A percentile compares a stretch with the other conserved stretches of the same genome.
Evolutionary conservation across 495 filamentous ascomycete genomes (phyloP).

Genomic region (Neurospora sp.): DNA sequence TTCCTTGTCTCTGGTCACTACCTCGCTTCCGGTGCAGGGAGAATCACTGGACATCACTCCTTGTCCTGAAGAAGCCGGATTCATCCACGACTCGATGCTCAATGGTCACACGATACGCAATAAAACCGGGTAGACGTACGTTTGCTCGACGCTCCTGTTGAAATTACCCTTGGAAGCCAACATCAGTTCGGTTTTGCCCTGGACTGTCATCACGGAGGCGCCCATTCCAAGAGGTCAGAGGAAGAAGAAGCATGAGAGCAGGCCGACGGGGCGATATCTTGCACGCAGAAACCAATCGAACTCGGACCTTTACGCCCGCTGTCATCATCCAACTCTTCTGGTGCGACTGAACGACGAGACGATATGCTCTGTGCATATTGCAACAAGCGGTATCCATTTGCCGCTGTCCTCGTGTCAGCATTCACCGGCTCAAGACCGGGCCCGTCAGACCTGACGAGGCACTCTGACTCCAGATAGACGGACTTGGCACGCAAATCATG

Average conservation of each 20-base stretch:
- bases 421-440: neutral
- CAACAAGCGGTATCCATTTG: neutral
- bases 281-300: neutral
- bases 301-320: neutral
- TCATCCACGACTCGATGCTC: neutral
- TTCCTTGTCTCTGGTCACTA: neutral
- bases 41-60: neutral
- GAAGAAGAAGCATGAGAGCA: neutral
- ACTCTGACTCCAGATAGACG: neutral
- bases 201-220: neutral
- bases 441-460: neutral
- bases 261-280: neutral
- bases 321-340: neutral
- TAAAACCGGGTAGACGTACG: neutral
- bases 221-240: neutral
- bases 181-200: neutral
- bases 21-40: neutral
- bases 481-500: slow-evolving; percentile 6
- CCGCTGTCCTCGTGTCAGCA: neutral
- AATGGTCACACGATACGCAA: neutral
- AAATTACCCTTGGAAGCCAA: neutral
- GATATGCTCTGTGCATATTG: neutral
- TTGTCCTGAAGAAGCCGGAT: neutral
- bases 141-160: neutral
- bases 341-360: neutral